Percentiles rank a stretch among this genome's conserved stretches.
These are phyloP conservation scores for Debaryomyces castellii DNA, from an alignment of 805 yeast species.

Conservation along the genomic window DNA sequence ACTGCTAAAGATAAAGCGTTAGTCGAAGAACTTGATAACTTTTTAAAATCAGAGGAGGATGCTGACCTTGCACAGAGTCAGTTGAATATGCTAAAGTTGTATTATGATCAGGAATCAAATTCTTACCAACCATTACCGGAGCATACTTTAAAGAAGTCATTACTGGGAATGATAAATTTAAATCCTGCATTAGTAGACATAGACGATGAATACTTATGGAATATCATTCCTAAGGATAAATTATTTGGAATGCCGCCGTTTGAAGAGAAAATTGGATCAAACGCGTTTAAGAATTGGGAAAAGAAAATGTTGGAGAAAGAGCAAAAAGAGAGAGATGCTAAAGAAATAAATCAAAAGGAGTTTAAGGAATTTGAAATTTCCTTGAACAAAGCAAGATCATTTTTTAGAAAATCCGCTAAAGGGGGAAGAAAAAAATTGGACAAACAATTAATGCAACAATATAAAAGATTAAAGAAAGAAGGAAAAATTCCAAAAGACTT, in stretches of 20 bases:
- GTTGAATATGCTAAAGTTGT: slow-evolving; percentile 21
- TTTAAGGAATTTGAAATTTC: slow-evolving; percentile 18
- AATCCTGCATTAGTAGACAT: slow-evolving; percentile 34
- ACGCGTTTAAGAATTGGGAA: slow-evolving; percentile 39
- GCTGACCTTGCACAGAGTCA: slow-evolving; percentile 22
- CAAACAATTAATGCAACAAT: slow-evolving; percentile 32
- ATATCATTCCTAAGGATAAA: slow-evolving; percentile 33
- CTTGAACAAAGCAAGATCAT: slow-evolving; percentile 22
- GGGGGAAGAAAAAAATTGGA: slow-evolving; percentile 35
- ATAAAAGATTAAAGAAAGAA: slow-evolving; percentile 27
- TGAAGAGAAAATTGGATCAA: slow-evolving; percentile 18
- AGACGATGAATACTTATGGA: slow-evolving; percentile 42
- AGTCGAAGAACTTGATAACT: slow-evolving; percentile 25
- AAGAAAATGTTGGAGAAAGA: slow-evolving; percentile 21
- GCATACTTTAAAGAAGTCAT: slow-evolving; percentile 37
- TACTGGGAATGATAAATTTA: slow-evolving; percentile 39
- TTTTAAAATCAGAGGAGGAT: slow-evolving; percentile 19
- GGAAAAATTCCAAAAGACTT: slow-evolving; percentile 21
- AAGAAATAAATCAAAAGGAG: slow-evolving; percentile 20
- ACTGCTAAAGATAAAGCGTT: slow-evolving; percentile 25
- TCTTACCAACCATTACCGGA: slow-evolving; percentile 28
- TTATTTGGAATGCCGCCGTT: slow-evolving; percentile 36
- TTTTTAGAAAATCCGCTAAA: slow-evolving; percentile 17
- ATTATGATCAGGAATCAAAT: slow-evolving; percentile 27
- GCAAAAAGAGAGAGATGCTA: slow-evolving; percentile 14